phyloP scores from a whole-genome alignment of 169 alveolate species.

The Eimeria sp. region DNA sequence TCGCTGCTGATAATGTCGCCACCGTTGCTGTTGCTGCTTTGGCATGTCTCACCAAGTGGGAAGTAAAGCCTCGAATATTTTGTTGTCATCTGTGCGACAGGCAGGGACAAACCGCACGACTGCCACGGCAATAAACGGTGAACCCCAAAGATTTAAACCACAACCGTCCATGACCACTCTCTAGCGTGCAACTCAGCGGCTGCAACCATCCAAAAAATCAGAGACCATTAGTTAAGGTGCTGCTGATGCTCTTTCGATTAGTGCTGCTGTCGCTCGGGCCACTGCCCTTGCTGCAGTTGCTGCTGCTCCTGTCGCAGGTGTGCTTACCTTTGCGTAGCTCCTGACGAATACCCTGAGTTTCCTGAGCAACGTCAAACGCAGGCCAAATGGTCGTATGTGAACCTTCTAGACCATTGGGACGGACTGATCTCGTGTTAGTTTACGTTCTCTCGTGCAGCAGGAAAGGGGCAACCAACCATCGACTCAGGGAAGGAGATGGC shows the following conservation, averaged over 20 bases:
- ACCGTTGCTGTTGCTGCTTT: neutral
- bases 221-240: neutral
- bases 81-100: conserved; percentile 25
- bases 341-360: conserved; percentile 38
- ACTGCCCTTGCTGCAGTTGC: neutral
- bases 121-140: neutral
- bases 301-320: conserved; percentile 6
- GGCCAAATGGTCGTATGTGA: neutral
- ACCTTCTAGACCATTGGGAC: neutral
- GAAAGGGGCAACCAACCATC: neutral
- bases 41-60: conserved; percentile 58
- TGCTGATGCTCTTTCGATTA: neutral
- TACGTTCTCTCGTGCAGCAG: neutral
- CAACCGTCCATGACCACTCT: neutral
- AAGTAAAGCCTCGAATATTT: conserved; percentile 51
- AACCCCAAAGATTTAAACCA: neutral
- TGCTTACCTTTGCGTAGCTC: conserved; percentile 45
- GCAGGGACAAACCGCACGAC: neutral
- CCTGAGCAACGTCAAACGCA: conserved; percentile 23
- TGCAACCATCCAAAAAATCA: neutral
- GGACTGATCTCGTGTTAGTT: neutral
- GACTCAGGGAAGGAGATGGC: neutral
- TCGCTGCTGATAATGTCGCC: neutral
- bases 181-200: conserved; percentile 1
- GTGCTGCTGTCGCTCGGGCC: neutral